A percentile compares a stretch with the other conserved stretches of the same genome.
Evolutionary conservation across 768 basidiomycete genomes (phyloP).

Genomic region (Auriscalpium vulgare): DNA sequence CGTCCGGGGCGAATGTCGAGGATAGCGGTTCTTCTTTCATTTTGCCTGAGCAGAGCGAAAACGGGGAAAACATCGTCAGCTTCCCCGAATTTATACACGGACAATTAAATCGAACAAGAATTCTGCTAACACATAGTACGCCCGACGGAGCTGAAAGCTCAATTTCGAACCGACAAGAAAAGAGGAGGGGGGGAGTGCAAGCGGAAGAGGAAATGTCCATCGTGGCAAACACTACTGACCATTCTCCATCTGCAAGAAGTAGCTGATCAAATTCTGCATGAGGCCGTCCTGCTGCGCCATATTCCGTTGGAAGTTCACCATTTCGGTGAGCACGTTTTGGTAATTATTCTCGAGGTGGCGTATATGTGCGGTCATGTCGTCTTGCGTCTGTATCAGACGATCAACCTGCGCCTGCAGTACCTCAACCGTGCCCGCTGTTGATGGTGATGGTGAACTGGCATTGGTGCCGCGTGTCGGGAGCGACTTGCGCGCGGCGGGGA

Average conservation of each 20-base stretch:
- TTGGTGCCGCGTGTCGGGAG: constrained; percentile 11
- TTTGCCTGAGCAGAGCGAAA: constrained; percentile 20
- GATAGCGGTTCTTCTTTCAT: constrained; percentile 24
- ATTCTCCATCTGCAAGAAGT: constrained; percentile 67
- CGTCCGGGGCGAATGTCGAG: constrained; percentile 19
- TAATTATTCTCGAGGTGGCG: constrained; percentile 55
- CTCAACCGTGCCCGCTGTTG: constrained; percentile 22
- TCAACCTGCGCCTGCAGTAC: constrained; percentile 44
- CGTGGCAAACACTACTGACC: constrained; percentile 31
- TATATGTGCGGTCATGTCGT: constrained; percentile 46
- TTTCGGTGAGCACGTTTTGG: constrained; percentile 60
- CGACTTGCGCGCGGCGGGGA: constrained; percentile 32
- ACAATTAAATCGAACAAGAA: constrained; percentile 19
- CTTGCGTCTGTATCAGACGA: constrained; percentile 36
- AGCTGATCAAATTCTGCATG: constrained; percentile 75
- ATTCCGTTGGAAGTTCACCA: constrained; percentile 64
- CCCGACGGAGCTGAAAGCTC: not conserved
- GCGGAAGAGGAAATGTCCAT: not conserved
- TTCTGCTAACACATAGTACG: constrained; percentile 7
- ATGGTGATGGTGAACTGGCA: constrained; percentile 21
- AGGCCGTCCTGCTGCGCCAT: constrained; percentile 81
- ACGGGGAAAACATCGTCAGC: constrained; percentile 9
- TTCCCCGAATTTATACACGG: constrained; percentile 11
- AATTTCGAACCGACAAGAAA: not conserved
- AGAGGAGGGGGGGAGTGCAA: not conserved